phyloP scores from a whole-genome alignment of 2,329 filamentous ascomycete genomes.

The Alternaria infectoria region DNA sequence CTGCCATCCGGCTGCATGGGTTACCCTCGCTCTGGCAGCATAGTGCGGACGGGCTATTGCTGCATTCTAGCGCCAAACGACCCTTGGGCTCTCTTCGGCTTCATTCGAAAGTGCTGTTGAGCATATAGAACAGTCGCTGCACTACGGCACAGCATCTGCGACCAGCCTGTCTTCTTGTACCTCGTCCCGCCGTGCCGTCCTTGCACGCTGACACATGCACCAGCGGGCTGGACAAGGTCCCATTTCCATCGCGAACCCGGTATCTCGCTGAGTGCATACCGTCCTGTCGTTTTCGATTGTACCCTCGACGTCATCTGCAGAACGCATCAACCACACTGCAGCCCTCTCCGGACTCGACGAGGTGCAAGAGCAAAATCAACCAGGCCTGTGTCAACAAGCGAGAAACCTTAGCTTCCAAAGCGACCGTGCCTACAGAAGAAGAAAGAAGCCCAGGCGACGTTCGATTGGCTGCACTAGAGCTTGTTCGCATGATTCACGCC shows the following conservation, averaged over 20 bases:
- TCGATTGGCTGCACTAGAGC: slow-evolving; percentile 28
- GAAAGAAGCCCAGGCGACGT: slow-evolving; percentile 9
- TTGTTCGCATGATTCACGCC: slow-evolving; percentile 28
- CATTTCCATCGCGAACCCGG: slow-evolving; percentile 24
- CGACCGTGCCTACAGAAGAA: slow-evolving; percentile 11
- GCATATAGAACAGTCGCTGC: slow-evolving; percentile 33
- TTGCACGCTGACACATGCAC: slow-evolving; percentile 23
- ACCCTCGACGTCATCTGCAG: slow-evolving; percentile 21
- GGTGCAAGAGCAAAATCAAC: slow-evolving; percentile 4
- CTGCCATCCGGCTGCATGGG: slow-evolving; percentile 35
- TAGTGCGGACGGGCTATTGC: slow-evolving; percentile 37
- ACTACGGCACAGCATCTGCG: slow-evolving; percentile 21
- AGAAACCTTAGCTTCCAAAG: slow-evolving; percentile 6
- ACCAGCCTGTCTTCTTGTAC: slow-evolving; percentile 19
- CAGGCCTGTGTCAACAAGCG: background rate
- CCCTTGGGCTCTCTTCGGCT: slow-evolving; percentile 24
- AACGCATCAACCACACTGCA: slow-evolving; percentile 3
- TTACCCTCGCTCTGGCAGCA: slow-evolving; percentile 35
- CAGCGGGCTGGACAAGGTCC: slow-evolving; percentile 29
- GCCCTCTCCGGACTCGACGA: background rate
- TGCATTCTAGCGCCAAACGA: slow-evolving; percentile 30
- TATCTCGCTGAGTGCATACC: slow-evolving; percentile 30
- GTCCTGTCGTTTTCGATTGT: slow-evolving; percentile 33
- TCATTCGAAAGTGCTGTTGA: slow-evolving; percentile 17
- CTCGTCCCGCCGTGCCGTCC: slow-evolving; percentile 20